Base-by-base conservation (phyloP, 805 yeast species). In the Sugiyamaella qingdaonensis region DNA sequence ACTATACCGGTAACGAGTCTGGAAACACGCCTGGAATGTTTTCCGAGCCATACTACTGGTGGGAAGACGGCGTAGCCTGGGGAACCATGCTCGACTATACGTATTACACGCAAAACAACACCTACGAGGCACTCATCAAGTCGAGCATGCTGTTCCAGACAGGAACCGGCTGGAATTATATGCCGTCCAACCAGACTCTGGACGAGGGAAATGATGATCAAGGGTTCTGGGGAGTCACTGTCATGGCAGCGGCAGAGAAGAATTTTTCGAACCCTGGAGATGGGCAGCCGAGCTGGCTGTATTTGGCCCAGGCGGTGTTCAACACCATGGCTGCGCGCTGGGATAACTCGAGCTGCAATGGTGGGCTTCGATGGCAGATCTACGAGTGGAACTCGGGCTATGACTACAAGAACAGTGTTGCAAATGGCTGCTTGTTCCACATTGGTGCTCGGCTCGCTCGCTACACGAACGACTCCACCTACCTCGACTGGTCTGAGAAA, bases 131-230 rank as follows among this genome's bases (percentile, higher is more conserved):
- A 1, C 52, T 79, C 14, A 73, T 89, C 54, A 78, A 78, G 62
- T 72, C 76, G 10, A 89, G 94, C 13, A 63, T 88, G 60, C 67
- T 77, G 52, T 78, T 77, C 63, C 96, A 88, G 69, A 80, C 76
- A 19, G 88, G 88, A 58, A 70, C 75, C 10, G 75, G 79, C 64
- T 68, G 77, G 66, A 84, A 86, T 68, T 89, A 84, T 68, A 77
- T 88, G 61, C 96, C 96, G 1, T 69, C 82, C 43, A 88, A 88
- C 71, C 95, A 88, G 67, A 78, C 89, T 10, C 77, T 85, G 8
- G 83, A 94, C 1, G 95, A 88, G 69, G 96, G 96, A 69, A 88
- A 88, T 65, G 96, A 88, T 75, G 96, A 88, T 75, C 96, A 88
- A 71, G 95, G 88, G 0, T 86, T 89, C 65, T 88, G 96, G 96